Evolutionary conservation across 2,329 filamentous ascomycete species (phyloP).

Genomic region (Fusarium anguioides): DNA sequence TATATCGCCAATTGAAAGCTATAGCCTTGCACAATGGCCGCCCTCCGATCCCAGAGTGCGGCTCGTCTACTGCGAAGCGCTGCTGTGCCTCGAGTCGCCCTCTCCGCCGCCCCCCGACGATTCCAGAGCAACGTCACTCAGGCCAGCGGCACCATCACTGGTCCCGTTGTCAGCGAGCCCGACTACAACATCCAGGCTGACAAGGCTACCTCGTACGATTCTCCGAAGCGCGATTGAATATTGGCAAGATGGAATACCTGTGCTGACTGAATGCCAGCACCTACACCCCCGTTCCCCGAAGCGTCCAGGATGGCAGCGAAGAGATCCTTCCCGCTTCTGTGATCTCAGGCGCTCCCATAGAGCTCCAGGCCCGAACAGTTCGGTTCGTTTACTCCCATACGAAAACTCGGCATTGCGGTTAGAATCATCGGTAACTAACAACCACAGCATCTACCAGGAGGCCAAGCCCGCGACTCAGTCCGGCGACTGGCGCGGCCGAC

Average conservation of each 20-base stretch:
- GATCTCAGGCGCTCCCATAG: slow-evolving; percentile 90
- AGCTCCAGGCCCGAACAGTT: slow-evolving; percentile 93
- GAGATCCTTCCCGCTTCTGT: slow-evolving; percentile 82
- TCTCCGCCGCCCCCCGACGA: slow-evolving; percentile 61
- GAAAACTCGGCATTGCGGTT: not conserved
- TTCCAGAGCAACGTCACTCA: slow-evolving; percentile 65
- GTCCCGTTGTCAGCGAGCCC: slow-evolving; percentile 71
- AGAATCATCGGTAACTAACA: slow-evolving; percentile 9
- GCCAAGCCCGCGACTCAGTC: slow-evolving; percentile 97
- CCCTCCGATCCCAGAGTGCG: slow-evolving; percentile 69
- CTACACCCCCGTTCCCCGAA: slow-evolving; percentile 91
- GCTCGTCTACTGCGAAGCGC: slow-evolving; percentile 64
- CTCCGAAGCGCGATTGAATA: slow-evolving; percentile 7
- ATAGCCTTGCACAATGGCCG: slow-evolving; percentile 66
- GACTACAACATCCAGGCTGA: slow-evolving; percentile 86
- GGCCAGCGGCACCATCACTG: slow-evolving; percentile 53
- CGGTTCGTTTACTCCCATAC: slow-evolving; percentile 68
- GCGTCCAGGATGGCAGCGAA: slow-evolving; percentile 91
- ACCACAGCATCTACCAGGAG: slow-evolving; percentile 85
- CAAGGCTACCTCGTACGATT: slow-evolving; percentile 85
- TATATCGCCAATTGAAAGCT: slow-evolving; percentile 43
- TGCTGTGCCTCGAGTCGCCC: slow-evolving; percentile 51
- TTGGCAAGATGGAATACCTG: not conserved
- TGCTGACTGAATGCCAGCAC: slow-evolving; percentile 64
- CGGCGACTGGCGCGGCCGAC: slow-evolving; percentile 82